Base-by-base conservation (phyloP, 371 early-diverging fungal genomes). In the Mortierella sp. region DNA sequence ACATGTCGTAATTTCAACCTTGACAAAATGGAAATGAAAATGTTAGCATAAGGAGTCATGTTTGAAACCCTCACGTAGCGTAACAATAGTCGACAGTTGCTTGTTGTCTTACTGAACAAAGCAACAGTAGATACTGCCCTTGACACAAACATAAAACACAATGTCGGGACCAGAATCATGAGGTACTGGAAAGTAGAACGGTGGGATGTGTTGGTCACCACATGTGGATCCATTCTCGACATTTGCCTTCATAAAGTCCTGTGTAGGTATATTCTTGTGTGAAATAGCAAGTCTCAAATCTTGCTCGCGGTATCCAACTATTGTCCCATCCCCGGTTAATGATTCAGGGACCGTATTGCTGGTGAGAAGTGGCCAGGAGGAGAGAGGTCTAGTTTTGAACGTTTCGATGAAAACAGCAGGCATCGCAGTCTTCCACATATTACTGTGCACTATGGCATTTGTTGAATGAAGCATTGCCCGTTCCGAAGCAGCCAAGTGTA, bases 1-100 rank as follows among this genome's bases (percentile, higher is more conserved):
- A 51, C 48, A 28, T 65, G 62, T 48, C 62, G 72, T 37, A 71
- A 45, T 48, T 66, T 71, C 60, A 64, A 30, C 21, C 60, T 18
- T 50, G 37, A 7, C 59, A 43, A 14, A 26, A 1, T 4, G n/a
- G 2, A n/a, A n/a, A n/a, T n/a, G n/a, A n/a, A n/a, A n/a, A n/a
- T n/a, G n/a, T n/a, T n/a, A n/a, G n/a, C n/a, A n/a, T n/a, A n/a
- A n/a, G n/a, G n/a, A n/a, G n/a, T n/a, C n/a, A n/a, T n/a, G n/a
- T n/a, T n/a, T n/a, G n/a, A n/a, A n/a, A n/a, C n/a, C n/a, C n/a
- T n/a, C n/a, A n/a, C n/a, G n/a, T n/a, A n/a, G n/a, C n/a, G n/a
- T n/a, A n/a, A n/a, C n/a, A n/a, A n/a, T n/a, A n/a, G n/a, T n/a
- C n/a, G n/a, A n/a, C n/a, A n/a, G n/a, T n/a, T n/a, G n/a, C n/a